Conservation (phyloP, 2,329 filamentous ascomycete genomes). For the Fusarium napiforme region DNA sequence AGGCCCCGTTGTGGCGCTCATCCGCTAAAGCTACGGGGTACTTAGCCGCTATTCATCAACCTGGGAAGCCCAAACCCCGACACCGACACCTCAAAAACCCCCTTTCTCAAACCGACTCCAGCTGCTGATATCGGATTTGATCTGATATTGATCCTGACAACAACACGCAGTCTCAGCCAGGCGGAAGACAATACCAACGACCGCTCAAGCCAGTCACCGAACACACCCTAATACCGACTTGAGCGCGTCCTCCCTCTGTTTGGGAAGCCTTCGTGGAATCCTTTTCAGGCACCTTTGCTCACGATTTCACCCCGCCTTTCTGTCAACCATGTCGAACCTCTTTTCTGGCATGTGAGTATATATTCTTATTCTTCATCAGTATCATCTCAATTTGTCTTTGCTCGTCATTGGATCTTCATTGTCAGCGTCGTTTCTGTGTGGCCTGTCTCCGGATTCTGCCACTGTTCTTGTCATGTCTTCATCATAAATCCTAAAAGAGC, state of each 20-base stretch:
- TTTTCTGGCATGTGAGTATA: conserved; percentile 71
- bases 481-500: not conserved
- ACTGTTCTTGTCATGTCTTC: not conserved
- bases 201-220: not conserved
- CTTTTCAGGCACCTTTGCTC: conserved; percentile 38
- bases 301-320: conserved; percentile 42
- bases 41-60: conserved; percentile 37
- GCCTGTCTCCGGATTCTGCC: not conserved
- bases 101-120: conserved; percentile 42
- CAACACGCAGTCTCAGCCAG: conserved; percentile 8
- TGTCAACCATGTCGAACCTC: conserved; percentile 65
- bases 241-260: not conserved
- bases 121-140: conserved; percentile 27
- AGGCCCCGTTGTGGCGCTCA: conserved; percentile 30
- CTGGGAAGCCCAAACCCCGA: conserved; percentile 28
- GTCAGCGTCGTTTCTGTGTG: not conserved
- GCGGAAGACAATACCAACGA: not conserved
- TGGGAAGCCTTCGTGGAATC: conserved; percentile 28
- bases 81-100: conserved; percentile 44
- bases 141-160: conserved; percentile 37
- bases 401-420: not conserved
- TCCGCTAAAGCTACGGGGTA: conserved; percentile 37
- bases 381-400: not conserved
- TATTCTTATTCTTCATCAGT: conserved; percentile 15
- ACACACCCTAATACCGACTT: not conserved